phyloP scores from a whole-genome alignment of 2,329 filamentous ascomycete genomes.

The Penicillium hesseltinei region DNA sequence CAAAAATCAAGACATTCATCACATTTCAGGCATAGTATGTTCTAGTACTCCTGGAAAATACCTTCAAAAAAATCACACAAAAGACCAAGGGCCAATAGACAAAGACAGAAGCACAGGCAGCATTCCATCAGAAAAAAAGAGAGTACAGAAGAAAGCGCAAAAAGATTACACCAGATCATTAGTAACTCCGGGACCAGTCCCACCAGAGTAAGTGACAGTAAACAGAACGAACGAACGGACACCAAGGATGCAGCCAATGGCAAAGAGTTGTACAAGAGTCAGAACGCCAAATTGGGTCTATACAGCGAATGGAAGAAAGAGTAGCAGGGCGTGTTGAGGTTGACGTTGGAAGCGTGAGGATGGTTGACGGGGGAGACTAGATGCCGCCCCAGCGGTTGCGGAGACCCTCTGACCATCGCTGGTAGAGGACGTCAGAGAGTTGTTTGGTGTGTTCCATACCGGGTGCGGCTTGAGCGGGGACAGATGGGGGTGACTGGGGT shows the following conservation, averaged over 20 bases:
- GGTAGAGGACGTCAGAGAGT: constrained; percentile 85
- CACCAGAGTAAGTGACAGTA: constrained; percentile 12
- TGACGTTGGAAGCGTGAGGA: neutral
- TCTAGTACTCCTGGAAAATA: constrained; percentile 5
- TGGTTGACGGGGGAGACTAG: constrained; percentile 12
- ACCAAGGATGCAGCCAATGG: constrained; percentile 24
- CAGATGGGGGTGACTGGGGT: constrained; percentile 40
- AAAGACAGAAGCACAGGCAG: constrained; percentile 6
- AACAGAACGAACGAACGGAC: constrained; percentile 19
- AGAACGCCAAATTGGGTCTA: constrained; percentile 28
- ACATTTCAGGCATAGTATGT: constrained; percentile 10
- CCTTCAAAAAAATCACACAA: neutral
- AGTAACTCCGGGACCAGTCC: constrained; percentile 22
- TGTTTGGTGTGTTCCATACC: constrained; percentile 93
- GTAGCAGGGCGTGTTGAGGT: neutral
- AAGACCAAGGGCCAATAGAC: constrained; percentile 1
- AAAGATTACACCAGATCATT: constrained; percentile 25
- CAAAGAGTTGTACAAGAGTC: constrained; percentile 21
- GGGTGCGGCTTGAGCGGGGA: constrained; percentile 56
- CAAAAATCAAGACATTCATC: constrained; percentile 1
- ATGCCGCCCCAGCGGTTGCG: constrained; percentile 63
- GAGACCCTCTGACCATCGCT: constrained; percentile 83
- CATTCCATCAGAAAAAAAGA: constrained; percentile 13
- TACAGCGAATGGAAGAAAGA: constrained; percentile 29
- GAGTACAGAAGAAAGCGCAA: constrained; percentile 12